Evolutionary conservation across 768 basidiomycete genomes (phyloP), one percentile per base, ranked within the genome.

Genomic region (Tulasnella sp.): DNA sequence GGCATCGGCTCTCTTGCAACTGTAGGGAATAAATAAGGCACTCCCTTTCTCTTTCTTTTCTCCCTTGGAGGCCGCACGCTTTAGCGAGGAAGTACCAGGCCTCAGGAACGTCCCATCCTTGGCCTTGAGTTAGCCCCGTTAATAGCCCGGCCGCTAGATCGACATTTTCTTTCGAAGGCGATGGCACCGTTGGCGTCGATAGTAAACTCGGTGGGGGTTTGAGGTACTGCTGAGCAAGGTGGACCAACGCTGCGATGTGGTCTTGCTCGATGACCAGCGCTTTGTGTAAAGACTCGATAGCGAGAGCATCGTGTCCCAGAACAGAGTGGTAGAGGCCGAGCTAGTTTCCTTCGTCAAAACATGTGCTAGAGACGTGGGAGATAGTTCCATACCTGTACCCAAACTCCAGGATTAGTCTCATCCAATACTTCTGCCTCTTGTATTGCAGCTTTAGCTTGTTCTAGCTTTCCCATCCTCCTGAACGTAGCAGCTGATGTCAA

Each of bases 401-500:
- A 98, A 22, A 99, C 96, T 40, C 91, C 92, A 4, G 95, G 91
- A 85, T 97, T 96, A 37, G 90, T 89, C 82, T 95, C 93, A 84
- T 97, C 95, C 82, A 91, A 89, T 4, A 93, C 92, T 85, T 99
- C 97, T 0, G 97, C 98, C 86, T 99, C 97, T 84, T 96, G 95
- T 72, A 99, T 96, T 2, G 97, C 93, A 16, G 92, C 97, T 76
- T 92, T 91, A 0, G 94, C 92, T 83, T 98, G 95, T 80, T 98
- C 97, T 78, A 95, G 90, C 87, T 96, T 96, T 16, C 95, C 95
- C 78, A 94, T 87, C 81, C 98, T 88, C 72, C 98, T 89, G 87
- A 98, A 99, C 0, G 95, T 98, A 22, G 98, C 96, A 0, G 97
- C 95, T 9, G 93, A 94, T 90, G 96, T 95, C 7, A 98, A 86